Conservation (phyloP, 2,329 filamentous ascomycete genomes). For the Monosporascus sp. region DNA sequence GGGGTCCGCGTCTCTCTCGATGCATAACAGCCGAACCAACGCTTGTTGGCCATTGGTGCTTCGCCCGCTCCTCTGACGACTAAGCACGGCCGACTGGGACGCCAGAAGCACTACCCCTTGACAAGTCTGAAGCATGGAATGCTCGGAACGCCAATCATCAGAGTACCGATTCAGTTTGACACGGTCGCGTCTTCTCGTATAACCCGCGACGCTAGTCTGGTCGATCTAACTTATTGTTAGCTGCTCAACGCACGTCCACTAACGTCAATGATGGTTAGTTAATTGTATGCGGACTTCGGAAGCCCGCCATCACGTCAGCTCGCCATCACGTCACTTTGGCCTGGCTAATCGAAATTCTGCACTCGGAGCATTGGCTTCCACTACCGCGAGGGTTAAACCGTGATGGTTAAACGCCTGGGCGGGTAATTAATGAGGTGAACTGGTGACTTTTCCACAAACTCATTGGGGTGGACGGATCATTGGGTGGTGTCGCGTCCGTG, state of each 20-base stretch:
- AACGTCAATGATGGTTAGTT: background rate
- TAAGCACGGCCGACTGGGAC: background rate
- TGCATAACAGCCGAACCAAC: background rate
- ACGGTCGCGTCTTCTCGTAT: constrained; percentile 4
- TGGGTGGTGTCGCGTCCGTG: background rate
- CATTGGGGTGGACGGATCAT: too few species aligned
- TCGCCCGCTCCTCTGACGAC: too few species aligned
- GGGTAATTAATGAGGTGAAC: too few species aligned
- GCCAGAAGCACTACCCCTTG: background rate
- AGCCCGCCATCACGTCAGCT: too few species aligned
- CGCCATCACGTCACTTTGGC: too few species aligned
- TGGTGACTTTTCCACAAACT: too few species aligned
- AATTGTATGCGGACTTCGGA: too few species aligned
- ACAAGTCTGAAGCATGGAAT: constrained; percentile 2
- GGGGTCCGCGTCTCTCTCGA: too few species aligned
- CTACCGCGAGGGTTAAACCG: too few species aligned
- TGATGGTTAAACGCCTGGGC: too few species aligned
- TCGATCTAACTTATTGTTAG: background rate
- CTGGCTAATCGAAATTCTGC: too few species aligned
- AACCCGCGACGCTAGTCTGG: background rate
- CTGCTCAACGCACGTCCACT: background rate
- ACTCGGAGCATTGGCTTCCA: too few species aligned
- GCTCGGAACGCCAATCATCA: constrained; percentile 4
- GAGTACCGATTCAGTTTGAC: background rate
- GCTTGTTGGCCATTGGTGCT: background rate